Evolutionary conservation across 306 rosid species (phyloP), one percentile per base, ranked within the genome.

Genomic region (Quillaja saponaria): DNA sequence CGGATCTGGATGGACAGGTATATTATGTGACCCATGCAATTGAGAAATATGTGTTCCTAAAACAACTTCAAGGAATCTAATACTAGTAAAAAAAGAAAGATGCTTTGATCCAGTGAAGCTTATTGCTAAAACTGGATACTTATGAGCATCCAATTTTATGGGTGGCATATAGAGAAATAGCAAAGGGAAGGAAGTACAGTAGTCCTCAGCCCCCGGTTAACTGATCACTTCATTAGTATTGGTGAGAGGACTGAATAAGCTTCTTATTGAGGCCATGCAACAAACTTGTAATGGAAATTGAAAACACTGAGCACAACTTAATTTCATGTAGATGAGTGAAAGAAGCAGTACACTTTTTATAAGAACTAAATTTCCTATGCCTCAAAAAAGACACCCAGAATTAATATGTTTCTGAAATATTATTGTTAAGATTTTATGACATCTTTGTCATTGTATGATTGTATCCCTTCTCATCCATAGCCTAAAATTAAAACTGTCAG

Each of bases 1-100:
- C 95, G 91, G 74, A 87, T 87, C 95, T 87, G 64, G 48, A 55
- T 63, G 28, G 33, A 46, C 68, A 54, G 53, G 68, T 7, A 47
- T n/a, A 44, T 49, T 13, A 19, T 13, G 10, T 10, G 53, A 17
- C 69, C 42, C 17, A 57, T 13, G 13, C 21, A 28, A 46, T 14
- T 14, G 67, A 60, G 49, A 75, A 48, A 58, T 18, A 33, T 1
- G n/a, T 39, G 18, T 12, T 42, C 38, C 18, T 1, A 12, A 16
- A 51, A 46, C 33, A 28, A 48, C 13, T 63, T 11, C 34, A 28
- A 52, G 15, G 52, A 13, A 48, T 50, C 19, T 6, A 33, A 45
- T 38, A 40, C 17, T 18, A 54, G 34, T 37, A 13, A 13, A 25
- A 39, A 28, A n/a, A 41, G 14, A n/a, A 34, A 58, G 50, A 15